Evolutionary conservation across 169 alveolate genomes (phyloP), one percentile per base, ranked within the genome.

Genomic region (Cyclospora cayetanensis): DNA sequence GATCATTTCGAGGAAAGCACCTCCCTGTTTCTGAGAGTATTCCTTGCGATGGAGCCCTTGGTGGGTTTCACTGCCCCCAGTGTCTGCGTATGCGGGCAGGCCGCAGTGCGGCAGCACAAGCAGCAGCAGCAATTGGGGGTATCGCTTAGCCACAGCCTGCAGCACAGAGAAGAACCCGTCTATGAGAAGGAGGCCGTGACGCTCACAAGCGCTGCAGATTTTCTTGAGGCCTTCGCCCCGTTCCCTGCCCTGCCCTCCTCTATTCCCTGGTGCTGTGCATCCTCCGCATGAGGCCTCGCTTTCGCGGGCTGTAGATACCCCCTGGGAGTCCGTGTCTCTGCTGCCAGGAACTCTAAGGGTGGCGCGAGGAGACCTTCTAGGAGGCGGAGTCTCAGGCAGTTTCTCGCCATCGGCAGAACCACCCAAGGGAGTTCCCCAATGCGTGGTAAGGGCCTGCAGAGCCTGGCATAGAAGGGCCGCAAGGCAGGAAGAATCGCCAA

Each of bases 121-220:
- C 87, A 60, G 74, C 74, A 76, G 39, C 37, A 76, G 86, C 65
- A 77, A 65, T 46, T 46, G 68, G 4, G 87, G 87, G 70, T 77
- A 77, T 29, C 60, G 87, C 46, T 52, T 52, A 27, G 68, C 34
- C 29, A 37, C 46, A 29, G 87, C 87, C 70, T 46, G 87, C 87
- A 77, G 35, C 87, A 55, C 70, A 1, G 87, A 52, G 27, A 77
- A 77, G 42, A 77, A 27, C 27, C 87, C 87, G 20, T 55, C 87
- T 9, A 77, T n/a, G 66, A 77, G 43, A 2, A 68, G 70, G 29
- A 42, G 66, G 9, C 68, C 87, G 42, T 43, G 65, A n/a, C 87
- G 68, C 43, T 18, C 87, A 52, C 87, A 77, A 43, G 18, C 46
- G 87, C 87, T 46, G 87, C 87, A 77, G 39, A 9, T 4, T 68